phyloP scores from a whole-genome alignment of 345 rosid species.

The Dipteronia dyeriana region DNA sequence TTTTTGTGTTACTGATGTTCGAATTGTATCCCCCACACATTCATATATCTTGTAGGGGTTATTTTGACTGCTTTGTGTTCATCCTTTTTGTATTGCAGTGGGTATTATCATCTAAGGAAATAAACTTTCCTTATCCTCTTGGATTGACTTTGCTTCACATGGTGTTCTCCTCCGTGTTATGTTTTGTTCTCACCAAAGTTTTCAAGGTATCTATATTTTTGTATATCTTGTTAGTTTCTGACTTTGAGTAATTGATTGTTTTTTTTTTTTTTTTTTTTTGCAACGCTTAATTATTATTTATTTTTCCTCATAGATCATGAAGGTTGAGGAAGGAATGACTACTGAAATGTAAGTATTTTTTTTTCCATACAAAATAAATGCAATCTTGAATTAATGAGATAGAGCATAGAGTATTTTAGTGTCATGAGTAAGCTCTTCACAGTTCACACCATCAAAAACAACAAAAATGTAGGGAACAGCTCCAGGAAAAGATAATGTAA shows the following conservation, averaged over 20 bases:
- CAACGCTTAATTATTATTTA: conserved; percentile 10
- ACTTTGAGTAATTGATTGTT: neutral
- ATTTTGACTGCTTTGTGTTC: neutral
- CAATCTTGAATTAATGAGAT: neutral
- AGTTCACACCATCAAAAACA: too few species aligned
- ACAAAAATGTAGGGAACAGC: too few species aligned
- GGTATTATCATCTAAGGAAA: conserved; percentile 97
- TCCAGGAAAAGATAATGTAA: too few species aligned
- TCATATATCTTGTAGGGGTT: neutral
- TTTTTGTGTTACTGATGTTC: neutral
- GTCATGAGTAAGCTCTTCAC: too few species aligned
- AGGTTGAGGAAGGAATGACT: conserved; percentile 97
- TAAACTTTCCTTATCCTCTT: conserved; percentile 95
- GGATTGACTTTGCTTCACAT: conserved; percentile 96
- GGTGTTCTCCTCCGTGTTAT: conserved; percentile 84
- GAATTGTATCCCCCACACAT: neutral
- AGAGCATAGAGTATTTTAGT: neutral
- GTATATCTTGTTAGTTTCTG: conserved; percentile 12
- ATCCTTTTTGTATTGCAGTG: conserved; percentile 56
- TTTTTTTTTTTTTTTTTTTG: conserved; percentile 4
- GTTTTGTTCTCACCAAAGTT: conserved; percentile 78
- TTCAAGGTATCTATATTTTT: conserved; percentile 58
- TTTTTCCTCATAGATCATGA: conserved; percentile 53
- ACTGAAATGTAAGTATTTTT: conserved; percentile 73
- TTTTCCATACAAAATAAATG: neutral